A percentile compares a stretch with the other conserved stretches of the same genome.
These are phyloP conservation scores for Hanseniaspora sp. DNA, from an alignment of 1,139 yeast species.

Conservation along the genomic window DNA sequence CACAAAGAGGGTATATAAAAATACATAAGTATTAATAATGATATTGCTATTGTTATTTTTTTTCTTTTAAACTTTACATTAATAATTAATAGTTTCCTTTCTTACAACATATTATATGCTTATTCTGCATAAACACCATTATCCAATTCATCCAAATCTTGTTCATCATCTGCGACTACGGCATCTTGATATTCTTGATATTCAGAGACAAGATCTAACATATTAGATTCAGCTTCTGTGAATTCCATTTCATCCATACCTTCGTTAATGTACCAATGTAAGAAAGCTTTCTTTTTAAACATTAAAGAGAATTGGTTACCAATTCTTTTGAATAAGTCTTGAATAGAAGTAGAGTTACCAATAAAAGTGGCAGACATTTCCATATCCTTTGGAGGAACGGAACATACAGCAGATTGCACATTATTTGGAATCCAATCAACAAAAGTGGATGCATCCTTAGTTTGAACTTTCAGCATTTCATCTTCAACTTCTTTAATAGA, in stretches of 20 bases:
- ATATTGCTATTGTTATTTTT: neutral
- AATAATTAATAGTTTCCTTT: too few species aligned
- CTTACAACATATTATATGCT: constrained; percentile 18
- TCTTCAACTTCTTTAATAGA: constrained; percentile 89
- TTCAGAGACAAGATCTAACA: constrained; percentile 79
- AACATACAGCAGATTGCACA: constrained; percentile 86
- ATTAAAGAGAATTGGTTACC: constrained; percentile 83
- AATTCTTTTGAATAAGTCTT: constrained; percentile 78
- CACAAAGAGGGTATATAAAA: neutral
- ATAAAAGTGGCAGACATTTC: constrained; percentile 87
- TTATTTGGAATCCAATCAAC: constrained; percentile 97
- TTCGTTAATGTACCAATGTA: constrained; percentile 90
- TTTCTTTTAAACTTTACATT: neutral
- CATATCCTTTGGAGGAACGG: constrained; percentile 75
- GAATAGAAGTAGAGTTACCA: constrained; percentile 86
- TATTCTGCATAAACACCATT: constrained; percentile 42
- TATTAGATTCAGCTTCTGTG: constrained; percentile 71
- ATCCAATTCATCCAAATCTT: constrained; percentile 51
- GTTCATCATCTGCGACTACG: constrained; percentile 55
- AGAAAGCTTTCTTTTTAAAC: constrained; percentile 89
- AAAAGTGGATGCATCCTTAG: constrained; percentile 66
- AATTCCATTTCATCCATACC: constrained; percentile 95
- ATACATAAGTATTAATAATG: neutral
- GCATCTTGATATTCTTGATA: constrained; percentile 90
- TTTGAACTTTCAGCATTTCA: constrained; percentile 77